Conservation (phyloP, 805 yeast species). For the Starmerella bombi region DNA sequence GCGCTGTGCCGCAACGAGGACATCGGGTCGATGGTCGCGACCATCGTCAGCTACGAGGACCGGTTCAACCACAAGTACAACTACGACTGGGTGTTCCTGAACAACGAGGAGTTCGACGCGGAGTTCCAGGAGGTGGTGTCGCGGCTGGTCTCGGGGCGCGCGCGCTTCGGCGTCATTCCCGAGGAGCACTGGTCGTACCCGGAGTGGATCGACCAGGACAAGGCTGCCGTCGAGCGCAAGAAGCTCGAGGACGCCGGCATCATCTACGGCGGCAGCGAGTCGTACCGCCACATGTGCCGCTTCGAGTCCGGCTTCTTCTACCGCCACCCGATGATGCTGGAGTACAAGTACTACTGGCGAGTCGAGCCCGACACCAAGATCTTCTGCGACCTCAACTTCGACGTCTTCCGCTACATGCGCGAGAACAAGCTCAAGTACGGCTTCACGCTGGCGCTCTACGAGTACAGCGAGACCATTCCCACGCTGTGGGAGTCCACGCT, state of each 20-base stretch:
- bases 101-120: conserved; percentile 60
- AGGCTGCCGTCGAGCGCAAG: conserved; percentile 45
- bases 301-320: conserved; percentile 77
- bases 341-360: conserved; percentile 91
- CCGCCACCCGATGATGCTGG: conserved; percentile 57
- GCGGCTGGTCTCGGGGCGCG: conserved; percentile 43
- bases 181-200: conserved; percentile 61
- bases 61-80: conserved; percentile 90
- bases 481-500: conserved; percentile 51
- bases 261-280: conserved; percentile 68
- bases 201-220: conserved; percentile 32
- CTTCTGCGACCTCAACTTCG: conserved; percentile 84
- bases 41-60: conserved; percentile 64
- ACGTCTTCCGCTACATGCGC: conserved; percentile 82
- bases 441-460: conserved; percentile 67
- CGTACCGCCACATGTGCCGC: conserved; percentile 95
- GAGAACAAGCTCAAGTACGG: conserved; percentile 63
- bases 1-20: conserved; percentile 76
- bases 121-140: conserved; percentile 46
- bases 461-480: conserved; percentile 72
- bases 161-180: conserved; percentile 60
- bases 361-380: conserved; percentile 89
- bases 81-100: conserved; percentile 85
- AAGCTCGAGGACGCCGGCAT: conserved; percentile 74
- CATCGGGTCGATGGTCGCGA: conserved; percentile 56